Percentiles rank a stretch among this genome's conserved stretches.
phyloP scores from a whole-genome alignment of 2,329 filamentous ascomycete genomes.

The Epichloe sibirici region DNA sequence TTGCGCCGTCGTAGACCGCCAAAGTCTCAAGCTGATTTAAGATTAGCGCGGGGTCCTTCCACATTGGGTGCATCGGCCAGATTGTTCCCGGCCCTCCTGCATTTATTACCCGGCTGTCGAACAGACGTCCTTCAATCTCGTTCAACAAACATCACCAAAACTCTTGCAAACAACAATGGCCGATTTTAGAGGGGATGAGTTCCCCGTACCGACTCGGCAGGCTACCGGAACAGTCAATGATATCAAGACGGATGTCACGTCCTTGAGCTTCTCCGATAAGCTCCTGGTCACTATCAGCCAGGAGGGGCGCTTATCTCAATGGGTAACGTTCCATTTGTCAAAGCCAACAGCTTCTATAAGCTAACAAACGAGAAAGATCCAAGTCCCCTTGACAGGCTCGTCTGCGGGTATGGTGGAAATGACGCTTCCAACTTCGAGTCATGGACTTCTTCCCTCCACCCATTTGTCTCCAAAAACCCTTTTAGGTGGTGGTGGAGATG shows the following conservation, averaged over 20 bases:
- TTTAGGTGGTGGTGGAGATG: slow-evolving; percentile 67
- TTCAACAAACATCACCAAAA: slow-evolving; percentile 4
- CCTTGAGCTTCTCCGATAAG: slow-evolving; percentile 73
- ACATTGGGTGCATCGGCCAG: neutral
- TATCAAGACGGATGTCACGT: slow-evolving; percentile 58
- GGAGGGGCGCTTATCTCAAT: slow-evolving; percentile 75
- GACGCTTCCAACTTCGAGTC: slow-evolving; percentile 33
- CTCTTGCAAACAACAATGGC: slow-evolving; percentile 12
- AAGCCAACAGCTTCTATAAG: neutral
- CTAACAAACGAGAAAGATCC: slow-evolving; percentile 40
- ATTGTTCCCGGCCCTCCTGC: neutral
- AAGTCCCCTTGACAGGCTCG: slow-evolving; percentile 63
- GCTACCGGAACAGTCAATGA: slow-evolving; percentile 52
- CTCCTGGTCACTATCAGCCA: slow-evolving; percentile 85
- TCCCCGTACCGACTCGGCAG: slow-evolving; percentile 53
- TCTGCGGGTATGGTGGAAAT: slow-evolving; percentile 53
- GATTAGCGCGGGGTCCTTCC: slow-evolving; percentile 23
- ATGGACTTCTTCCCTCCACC: slow-evolving; percentile 56
- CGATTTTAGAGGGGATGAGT: slow-evolving; percentile 41
- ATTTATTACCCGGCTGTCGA: neutral
- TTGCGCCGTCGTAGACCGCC: slow-evolving; percentile 25
- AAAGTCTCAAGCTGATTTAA: slow-evolving; percentile 16
- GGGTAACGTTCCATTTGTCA: slow-evolving; percentile 45
- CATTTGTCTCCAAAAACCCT: slow-evolving; percentile 80
- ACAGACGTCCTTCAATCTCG: neutral